A percentile compares a stretch with the other conserved stretches of the same genome.
Evolutionary conservation across 768 basidiomycete species (phyloP).

Genomic region (Polyporus arcularius): DNA sequence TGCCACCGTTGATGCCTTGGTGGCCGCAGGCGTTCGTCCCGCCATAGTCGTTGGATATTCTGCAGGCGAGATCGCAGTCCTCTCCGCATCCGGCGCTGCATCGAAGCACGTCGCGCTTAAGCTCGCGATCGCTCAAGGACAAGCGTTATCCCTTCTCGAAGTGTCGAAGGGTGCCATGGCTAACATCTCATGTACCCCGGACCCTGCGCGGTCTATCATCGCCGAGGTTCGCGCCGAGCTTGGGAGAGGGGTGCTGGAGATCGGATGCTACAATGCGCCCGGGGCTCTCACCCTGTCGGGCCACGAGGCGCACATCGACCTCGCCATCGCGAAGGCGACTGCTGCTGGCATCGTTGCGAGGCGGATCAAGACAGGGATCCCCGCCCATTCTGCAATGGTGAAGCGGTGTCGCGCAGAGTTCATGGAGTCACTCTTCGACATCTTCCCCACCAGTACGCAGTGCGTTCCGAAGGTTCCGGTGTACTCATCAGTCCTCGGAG

Average conservation of each 20-base stretch:
- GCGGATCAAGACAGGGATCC: constrained; percentile 37
- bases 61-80: constrained; percentile 46
- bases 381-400: constrained; percentile 43
- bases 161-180: constrained; percentile 43
- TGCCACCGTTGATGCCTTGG: constrained; percentile 44
- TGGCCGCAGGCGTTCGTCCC: constrained; percentile 37
- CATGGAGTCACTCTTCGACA: constrained; percentile 26
- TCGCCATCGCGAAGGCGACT: constrained; percentile 33
- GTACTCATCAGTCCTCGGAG: constrained; percentile 41
- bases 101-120: constrained; percentile 43
- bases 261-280: constrained; percentile 44
- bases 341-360: constrained; percentile 35
- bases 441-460: constrained; percentile 31
- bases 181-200: constrained; percentile 38
- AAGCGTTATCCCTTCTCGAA: constrained; percentile 37
- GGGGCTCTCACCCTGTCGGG: constrained; percentile 44
- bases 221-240: constrained; percentile 15
- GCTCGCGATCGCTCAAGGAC: constrained; percentile 44
- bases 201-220: constrained; percentile 32
- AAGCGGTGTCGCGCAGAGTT: constrained; percentile 37
- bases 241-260: constrained; percentile 30
- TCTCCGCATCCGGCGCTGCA: neutral
- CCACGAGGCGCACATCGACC: constrained; percentile 23
- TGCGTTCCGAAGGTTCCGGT: constrained; percentile 32
- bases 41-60: constrained; percentile 47